Conservation (phyloP, 192 early-diverging fungal genomes). For the Entomortierella parvispora region DNA sequence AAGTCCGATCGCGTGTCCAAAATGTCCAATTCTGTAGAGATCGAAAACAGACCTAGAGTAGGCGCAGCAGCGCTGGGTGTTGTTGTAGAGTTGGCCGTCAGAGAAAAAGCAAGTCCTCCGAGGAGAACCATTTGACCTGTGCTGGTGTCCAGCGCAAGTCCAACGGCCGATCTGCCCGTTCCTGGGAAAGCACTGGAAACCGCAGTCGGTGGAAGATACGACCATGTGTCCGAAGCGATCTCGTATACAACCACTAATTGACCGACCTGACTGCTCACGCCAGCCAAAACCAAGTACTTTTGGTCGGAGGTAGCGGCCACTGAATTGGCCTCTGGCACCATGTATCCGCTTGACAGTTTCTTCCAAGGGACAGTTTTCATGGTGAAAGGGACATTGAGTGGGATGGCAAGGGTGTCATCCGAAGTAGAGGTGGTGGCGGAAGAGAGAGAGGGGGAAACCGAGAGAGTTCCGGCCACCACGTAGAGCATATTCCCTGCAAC, state of each 20-base stretch:
- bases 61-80: neutral
- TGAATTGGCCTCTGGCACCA: neutral
- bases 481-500: constrained; percentile 29
- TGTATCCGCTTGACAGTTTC: constrained; percentile 7
- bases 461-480: constrained; percentile 14
- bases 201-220: neutral
- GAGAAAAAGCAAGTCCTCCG: constrained; percentile 4
- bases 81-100: neutral
- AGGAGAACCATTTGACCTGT: constrained; percentile 13
- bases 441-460: neutral
- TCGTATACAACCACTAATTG: constrained; percentile 23
- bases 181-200: neutral
- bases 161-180: constrained; percentile 13
- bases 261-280: constrained; percentile 4
- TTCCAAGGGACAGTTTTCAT: constrained; percentile 12
- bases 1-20: neutral
- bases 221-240: constrained; percentile 11
- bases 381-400: constrained; percentile 10
- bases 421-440: neutral
- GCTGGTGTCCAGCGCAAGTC: constrained; percentile 5
- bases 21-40: constrained; percentile 26
- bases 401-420: constrained; percentile 26
- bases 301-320: constrained; percentile 14
- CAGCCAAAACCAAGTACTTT: constrained; percentile 13
- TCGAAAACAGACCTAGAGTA: neutral